phyloP scores from a whole-genome alignment of 495 filamentous ascomycete genomes.

The Talaromyces proteolyticus region DNA sequence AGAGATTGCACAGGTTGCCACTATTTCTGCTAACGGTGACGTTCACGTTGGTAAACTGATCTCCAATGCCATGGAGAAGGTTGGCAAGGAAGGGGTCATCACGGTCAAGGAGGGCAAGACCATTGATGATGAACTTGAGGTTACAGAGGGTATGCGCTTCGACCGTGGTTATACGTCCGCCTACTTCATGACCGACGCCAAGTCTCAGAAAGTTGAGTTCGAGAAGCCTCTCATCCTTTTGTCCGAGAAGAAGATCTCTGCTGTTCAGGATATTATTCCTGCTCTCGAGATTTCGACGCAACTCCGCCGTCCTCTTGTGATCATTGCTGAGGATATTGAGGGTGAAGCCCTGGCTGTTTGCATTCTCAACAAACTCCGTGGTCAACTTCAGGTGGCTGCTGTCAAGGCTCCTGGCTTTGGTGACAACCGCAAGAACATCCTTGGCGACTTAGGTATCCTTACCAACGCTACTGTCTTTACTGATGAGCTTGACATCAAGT shows the following conservation, averaged over 20 bases:
- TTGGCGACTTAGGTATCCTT: conserved; percentile 89
- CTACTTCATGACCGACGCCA: conserved; percentile 99
- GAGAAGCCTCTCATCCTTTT: conserved; percentile 98
- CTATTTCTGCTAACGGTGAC: conserved; percentile 96
- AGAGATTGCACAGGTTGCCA: conserved; percentile 97
- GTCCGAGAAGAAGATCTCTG: conserved; percentile 99
- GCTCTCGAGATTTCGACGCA: conserved; percentile 96
- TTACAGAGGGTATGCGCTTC: conserved; percentile 99
- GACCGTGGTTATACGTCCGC: conserved; percentile 97
- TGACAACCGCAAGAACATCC: conserved; percentile 99
- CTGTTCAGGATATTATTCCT: conserved; percentile 96
- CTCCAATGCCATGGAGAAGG: conserved; percentile 98
- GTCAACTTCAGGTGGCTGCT: conserved; percentile 95
- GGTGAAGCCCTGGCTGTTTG: conserved; percentile 97
- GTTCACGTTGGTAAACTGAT: conserved; percentile 92
- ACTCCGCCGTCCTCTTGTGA: conserved; percentile 89
- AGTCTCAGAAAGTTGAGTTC: conserved; percentile 97
- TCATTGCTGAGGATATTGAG: conserved; percentile 98
- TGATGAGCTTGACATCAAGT: conserved; percentile 96
- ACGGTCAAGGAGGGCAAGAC: conserved; percentile 99
- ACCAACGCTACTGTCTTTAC: conserved; percentile 98
- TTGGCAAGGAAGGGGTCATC: conserved; percentile 99
- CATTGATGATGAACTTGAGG: conserved; percentile 93
- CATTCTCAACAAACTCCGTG: conserved; percentile 99
- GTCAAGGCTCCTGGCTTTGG: conserved; percentile 99